Evolutionary conservation across 129 eudicot genomes (phyloP).

Genomic region (Chrysanthemum makinoi): DNA sequence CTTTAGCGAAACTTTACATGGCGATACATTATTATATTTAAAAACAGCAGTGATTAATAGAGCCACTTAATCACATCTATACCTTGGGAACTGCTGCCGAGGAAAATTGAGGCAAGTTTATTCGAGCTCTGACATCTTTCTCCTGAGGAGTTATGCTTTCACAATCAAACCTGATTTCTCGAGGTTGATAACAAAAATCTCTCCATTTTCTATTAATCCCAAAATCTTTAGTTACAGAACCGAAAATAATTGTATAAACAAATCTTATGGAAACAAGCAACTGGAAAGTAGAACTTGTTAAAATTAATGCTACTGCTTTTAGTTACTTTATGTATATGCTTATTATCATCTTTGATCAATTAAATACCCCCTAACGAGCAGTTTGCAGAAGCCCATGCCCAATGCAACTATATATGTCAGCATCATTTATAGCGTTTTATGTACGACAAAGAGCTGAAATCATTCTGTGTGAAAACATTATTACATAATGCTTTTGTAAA

Average conservation of each 20-base stretch:
- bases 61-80: background rate
- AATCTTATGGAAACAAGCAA: constrained; percentile 7
- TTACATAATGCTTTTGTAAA: too few species aligned
- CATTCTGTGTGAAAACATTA: background rate
- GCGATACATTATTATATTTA: background rate
- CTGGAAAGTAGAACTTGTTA: background rate
- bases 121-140: constrained; percentile 40
- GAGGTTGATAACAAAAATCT: constrained; percentile 60
- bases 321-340: constrained; percentile 9
- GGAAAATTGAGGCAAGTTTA: constrained; percentile 70
- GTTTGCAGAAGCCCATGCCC: background rate
- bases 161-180: constrained; percentile 53
- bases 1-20: background rate
- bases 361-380: background rate
- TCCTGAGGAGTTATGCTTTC: constrained; percentile 37
- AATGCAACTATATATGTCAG: background rate
- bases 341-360: constrained; percentile 6
- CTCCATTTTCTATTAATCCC: constrained; percentile 66
- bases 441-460: background rate
- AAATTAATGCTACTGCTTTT: constrained; percentile 10
- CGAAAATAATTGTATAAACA: constrained; percentile 11
- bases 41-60: background rate
- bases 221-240: background rate
- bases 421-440: background rate
- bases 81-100: constrained; percentile 85